A percentile compares a stretch with the other conserved stretches of the same genome.
Evolutionary conservation across 805 yeast species (phyloP).

Genomic region (Pichia membranifaciens): DNA sequence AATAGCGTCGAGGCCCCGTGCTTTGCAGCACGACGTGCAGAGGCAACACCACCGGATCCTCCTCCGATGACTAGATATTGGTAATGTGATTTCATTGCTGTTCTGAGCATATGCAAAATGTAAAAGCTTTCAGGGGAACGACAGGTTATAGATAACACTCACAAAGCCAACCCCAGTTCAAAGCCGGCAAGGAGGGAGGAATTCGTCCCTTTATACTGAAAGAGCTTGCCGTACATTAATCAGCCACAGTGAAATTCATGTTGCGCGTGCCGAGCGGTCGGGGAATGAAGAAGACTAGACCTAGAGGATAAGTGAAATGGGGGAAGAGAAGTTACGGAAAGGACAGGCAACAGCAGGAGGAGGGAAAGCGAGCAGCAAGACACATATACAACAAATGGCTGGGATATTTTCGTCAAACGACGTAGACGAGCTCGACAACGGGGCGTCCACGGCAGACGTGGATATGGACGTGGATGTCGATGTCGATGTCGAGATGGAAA

Average conservation of each 20-base stretch:
- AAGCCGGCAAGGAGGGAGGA: too few species aligned
- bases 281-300: too few species aligned
- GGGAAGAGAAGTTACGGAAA: too few species aligned
- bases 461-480: slow-evolving; percentile 2
- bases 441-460: not conserved
- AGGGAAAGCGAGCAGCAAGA: too few species aligned
- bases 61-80: slow-evolving; percentile 96
- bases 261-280: too few species aligned
- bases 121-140: too few species aligned
- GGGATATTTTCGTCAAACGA: slow-evolving; percentile 7
- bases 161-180: too few species aligned
- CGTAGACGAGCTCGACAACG: slow-evolving; percentile 9
- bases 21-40: slow-evolving; percentile 92
- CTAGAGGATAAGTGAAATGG: too few species aligned
- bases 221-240: not conserved
- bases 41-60: slow-evolving; percentile 99
- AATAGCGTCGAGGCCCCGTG: slow-evolving; percentile 85
- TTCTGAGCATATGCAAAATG: slow-evolving; percentile 1
- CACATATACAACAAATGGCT: not conserved
- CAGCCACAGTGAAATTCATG: too few species aligned
- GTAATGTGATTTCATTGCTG: slow-evolving; percentile 48
- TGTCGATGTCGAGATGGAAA: not conserved
- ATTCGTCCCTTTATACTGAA: too few species aligned
- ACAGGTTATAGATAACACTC: too few species aligned
- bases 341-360: too few species aligned